A percentile compares a stretch with the other conserved stretches of the same genome.
phyloP scores from a whole-genome alignment of 2,329 filamentous ascomycete genomes.

The Venturia aucupariae region DNA sequence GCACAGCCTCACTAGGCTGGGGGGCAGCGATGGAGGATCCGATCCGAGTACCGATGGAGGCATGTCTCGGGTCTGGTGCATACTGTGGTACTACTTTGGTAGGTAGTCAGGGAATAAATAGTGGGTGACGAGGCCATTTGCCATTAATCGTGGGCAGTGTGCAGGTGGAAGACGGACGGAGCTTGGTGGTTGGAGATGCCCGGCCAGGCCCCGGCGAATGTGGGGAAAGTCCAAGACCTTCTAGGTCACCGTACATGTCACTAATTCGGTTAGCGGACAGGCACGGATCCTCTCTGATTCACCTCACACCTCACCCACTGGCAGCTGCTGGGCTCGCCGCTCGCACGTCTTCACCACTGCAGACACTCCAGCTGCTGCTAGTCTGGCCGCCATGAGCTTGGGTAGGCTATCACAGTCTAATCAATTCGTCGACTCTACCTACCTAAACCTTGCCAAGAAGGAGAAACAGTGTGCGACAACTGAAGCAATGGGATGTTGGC shows the following conservation, averaged over 20 bases:
- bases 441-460: too few relatives aligned
- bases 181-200: constrained; percentile 4
- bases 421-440: too few relatives aligned
- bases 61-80: background rate
- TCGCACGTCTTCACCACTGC: too few relatives aligned
- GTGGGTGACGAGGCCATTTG: background rate
- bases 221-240: background rate
- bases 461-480: background rate
- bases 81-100: too few relatives aligned
- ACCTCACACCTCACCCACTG: too few relatives aligned
- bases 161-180: background rate
- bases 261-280: background rate
- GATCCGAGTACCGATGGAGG: too few relatives aligned
- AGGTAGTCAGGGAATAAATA: background rate
- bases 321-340: too few relatives aligned
- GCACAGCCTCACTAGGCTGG: background rate
- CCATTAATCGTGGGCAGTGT: too few relatives aligned
- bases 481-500: too few relatives aligned
- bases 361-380: background rate
- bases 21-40: background rate
- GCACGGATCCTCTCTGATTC: background rate
- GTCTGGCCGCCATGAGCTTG: background rate
- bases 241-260: background rate
- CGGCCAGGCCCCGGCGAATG: too few relatives aligned
- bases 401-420: background rate